These are phyloP conservation scores for Citeromyces hawaiiensis DNA, from an alignment of 1,139 yeast genomes.

Conservation along the genomic window DNA sequence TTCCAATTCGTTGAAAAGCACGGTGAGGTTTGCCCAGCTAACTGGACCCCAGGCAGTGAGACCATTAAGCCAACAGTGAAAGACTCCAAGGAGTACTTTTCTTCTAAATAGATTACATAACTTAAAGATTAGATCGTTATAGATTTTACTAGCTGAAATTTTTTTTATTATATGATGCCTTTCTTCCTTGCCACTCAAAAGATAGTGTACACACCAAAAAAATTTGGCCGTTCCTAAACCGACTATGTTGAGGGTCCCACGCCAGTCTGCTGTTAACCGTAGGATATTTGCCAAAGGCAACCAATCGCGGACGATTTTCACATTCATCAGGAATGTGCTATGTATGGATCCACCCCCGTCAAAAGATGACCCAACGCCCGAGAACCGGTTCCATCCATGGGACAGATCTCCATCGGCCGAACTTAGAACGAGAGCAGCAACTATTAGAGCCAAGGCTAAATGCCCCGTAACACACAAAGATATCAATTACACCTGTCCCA, in stretches of 20 bases:
- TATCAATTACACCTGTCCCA: conserved; percentile 80
- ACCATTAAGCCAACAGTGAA: conserved; percentile 84
- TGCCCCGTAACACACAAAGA: conserved; percentile 84
- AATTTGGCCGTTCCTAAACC: background rate
- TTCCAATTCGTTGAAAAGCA: conserved; percentile 97
- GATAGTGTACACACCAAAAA: background rate
- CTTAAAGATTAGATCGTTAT: background rate
- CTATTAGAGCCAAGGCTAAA: conserved; percentile 72
- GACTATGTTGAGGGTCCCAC: background rate
- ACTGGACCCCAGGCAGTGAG: conserved; percentile 97
- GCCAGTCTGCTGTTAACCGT: background rate
- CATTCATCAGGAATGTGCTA: conserved; percentile 39
- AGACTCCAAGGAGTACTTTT: conserved; percentile 73
- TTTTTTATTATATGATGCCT: background rate
- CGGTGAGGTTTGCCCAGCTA: conserved; percentile 99
- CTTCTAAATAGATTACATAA: conserved; percentile 3
- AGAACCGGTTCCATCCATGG: conserved; percentile 70
- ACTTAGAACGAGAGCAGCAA: conserved; percentile 82
- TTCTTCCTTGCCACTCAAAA: background rate
- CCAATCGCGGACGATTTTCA: conserved; percentile 20
- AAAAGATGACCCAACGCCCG: conserved; percentile 49
- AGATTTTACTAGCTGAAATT: background rate
- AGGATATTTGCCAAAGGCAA: background rate
- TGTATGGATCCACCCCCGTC: conserved; percentile 53
- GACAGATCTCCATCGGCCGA: conserved; percentile 87